Base-by-base conservation (phyloP, 768 basidiomycete genomes). In the Tephrocybe sp. region DNA sequence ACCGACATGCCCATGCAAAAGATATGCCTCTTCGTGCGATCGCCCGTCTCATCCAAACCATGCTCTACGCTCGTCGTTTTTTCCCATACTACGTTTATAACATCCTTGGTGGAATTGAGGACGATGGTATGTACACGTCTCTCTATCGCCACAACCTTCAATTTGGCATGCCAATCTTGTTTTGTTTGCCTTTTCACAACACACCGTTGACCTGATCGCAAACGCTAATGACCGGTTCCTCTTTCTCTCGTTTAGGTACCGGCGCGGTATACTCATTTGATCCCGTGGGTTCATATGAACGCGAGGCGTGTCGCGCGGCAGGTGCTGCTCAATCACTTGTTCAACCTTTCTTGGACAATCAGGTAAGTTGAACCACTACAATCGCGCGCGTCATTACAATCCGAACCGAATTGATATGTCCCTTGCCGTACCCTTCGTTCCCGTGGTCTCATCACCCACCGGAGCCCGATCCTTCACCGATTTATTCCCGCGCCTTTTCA, bases 231-330 rank as follows among this genome's bases (percentile, higher is more conserved):
- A 34, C 26, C 30, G 27, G 46, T 42, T 15, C 15, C 42, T 46
- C 31, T 35, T 51, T 49, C 49, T 56, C 55, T 31, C 55, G 27
- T 39, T 11, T 64, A 96, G 93, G 95, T 9, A 83, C 91, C 30
- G 97, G 97, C 44, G 92, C 96, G 9, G 95, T 99, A 25, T 99
- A 99, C 77, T 98, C 96, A n/a, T 99, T 97, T 69, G 97, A 99
- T 70, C 97, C 97, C 31, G 93, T 98, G 26, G 97, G 97, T 22
- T 94, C 91, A 40, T 99, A 99, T 68, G 95, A 98, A 71, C 89
- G 97, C 52, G 94, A 97, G 72, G 83, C 90, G 26, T 98, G 95
- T 73, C 87, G 97, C 54, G 95, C 95, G 31, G 94, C 95, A 40
- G 97, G 97, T 42, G 89, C 95, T 13, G 96, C 95, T n/a, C 89